These are phyloP conservation scores for Alternaria arbusti DNA, from an alignment of 2,329 filamentous ascomycete genomes.

Conservation along the genomic window DNA sequence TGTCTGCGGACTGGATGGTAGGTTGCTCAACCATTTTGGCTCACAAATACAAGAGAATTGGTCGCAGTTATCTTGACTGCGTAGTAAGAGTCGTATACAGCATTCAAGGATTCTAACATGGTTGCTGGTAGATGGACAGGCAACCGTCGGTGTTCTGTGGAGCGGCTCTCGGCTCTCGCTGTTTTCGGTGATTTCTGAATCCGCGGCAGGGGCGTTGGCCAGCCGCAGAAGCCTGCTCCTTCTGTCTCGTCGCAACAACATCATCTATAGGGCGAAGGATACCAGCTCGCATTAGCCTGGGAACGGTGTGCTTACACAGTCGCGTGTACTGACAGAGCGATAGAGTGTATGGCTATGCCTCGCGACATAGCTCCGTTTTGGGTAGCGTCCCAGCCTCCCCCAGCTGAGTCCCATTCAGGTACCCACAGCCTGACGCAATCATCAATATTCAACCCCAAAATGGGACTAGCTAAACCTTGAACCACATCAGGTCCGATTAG, in stretches of 20 bases:
- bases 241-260: not conserved
- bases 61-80: not conserved
- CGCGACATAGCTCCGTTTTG: not conserved
- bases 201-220: not conserved
- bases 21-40: conserved; percentile 13
- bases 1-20: conserved; percentile 11
- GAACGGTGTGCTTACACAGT: no score
- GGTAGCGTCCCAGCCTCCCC: not conserved
- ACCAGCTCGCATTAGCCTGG: not conserved
- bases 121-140: not conserved
- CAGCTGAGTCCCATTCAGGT: not conserved
- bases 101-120: not conserved
- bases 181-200: not conserved
- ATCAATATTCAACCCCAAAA: not conserved
- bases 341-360: not conserved
- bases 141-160: not conserved
- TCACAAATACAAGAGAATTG: not conserved
- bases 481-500: not conserved
- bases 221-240: not conserved
- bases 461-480: not conserved
- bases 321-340: not conserved
- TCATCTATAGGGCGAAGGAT: not conserved
- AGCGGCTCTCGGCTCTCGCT: not conserved
- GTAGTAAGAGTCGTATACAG: not conserved
- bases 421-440: not conserved